phyloP scores from a whole-genome alignment of 2,329 filamentous ascomycete species.

The Coniochaeta sp. region DNA sequence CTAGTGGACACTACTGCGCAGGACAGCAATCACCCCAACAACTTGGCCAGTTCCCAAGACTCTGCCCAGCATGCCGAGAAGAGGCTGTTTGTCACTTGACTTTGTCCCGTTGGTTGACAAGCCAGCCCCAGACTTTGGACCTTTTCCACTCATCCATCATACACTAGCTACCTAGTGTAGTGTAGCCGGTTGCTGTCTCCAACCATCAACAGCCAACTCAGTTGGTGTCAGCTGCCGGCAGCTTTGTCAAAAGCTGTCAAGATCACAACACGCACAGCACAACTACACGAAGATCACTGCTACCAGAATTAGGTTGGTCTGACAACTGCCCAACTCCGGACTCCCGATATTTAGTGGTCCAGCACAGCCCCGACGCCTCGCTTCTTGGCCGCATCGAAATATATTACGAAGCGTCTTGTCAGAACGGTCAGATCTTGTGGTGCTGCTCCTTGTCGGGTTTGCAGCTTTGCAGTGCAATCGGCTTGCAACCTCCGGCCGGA shows the following conservation, averaged over 20 bases:
- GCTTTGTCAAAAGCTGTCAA: no score
- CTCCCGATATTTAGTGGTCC: no score
- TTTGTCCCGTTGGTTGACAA: neutral
- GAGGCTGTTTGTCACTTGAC: neutral
- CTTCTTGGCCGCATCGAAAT: neutral
- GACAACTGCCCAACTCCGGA: no score
- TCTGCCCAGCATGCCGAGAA: slow-evolving; percentile 1
- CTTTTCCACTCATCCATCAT: no score
- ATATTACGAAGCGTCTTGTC: neutral
- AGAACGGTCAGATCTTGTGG: neutral
- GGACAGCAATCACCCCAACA: neutral
- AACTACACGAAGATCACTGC: no score
- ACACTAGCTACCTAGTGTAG: no score
- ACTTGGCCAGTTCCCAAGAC: neutral
- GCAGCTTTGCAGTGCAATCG: neutral
- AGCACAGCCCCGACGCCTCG: neutral
- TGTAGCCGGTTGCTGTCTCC: neutral
- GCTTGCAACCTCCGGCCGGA: neutral
- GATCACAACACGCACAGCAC: neutral
- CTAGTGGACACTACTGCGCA: no score
- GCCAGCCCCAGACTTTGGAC: neutral
- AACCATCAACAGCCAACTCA: no score
- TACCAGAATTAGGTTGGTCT: no score
- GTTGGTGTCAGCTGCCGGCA: no score
- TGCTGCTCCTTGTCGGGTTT: neutral